These are phyloP conservation scores for Waltiozyma sp. DNA, from an alignment of 1,139 yeast genomes.

Conservation along the genomic window DNA sequence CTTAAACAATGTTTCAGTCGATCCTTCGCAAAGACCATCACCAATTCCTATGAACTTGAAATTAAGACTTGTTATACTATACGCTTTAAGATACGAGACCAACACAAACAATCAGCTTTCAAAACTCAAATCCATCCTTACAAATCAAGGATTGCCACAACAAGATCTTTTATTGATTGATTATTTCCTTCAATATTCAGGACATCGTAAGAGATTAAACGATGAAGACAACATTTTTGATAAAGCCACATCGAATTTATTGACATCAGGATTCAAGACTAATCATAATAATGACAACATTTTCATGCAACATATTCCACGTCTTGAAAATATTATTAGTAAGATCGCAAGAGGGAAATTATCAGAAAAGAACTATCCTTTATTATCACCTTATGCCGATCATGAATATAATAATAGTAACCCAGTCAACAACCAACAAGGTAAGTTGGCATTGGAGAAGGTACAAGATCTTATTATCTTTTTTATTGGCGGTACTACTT, in stretches of 20 bases:
- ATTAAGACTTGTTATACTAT: slow-evolving; percentile 56
- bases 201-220: slow-evolving; percentile 28
- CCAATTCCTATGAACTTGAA: slow-evolving; percentile 34
- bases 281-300: slow-evolving; percentile 34
- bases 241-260: slow-evolving; percentile 16
- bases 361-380: slow-evolving; percentile 36
- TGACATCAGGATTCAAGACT: slow-evolving; percentile 23
- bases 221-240: slow-evolving; percentile 31
- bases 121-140: slow-evolving; percentile 27
- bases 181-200: slow-evolving; percentile 28
- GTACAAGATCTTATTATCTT: slow-evolving; percentile 75
- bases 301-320: slow-evolving; percentile 67
- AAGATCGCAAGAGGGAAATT: slow-evolving; percentile 41
- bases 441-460: slow-evolving; percentile 22
- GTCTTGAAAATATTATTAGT: slow-evolving; percentile 43
- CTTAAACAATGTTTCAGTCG: slow-evolving; percentile 21
- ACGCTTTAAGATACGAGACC: slow-evolving; percentile 56
- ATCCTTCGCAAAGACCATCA: slow-evolving; percentile 9
- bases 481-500: slow-evolving; percentile 84
- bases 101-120: slow-evolving; percentile 29
- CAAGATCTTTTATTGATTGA: slow-evolving; percentile 23
- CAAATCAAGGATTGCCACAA: slow-evolving; percentile 25
- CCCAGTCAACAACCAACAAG: background rate
- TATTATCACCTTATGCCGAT: slow-evolving; percentile 30
- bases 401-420: slow-evolving; percentile 9